These are phyloP conservation scores for Jimgerdemannia lactiflua DNA, from an alignment of 192 early-diverging fungal genomes.

Conservation along the genomic window DNA sequence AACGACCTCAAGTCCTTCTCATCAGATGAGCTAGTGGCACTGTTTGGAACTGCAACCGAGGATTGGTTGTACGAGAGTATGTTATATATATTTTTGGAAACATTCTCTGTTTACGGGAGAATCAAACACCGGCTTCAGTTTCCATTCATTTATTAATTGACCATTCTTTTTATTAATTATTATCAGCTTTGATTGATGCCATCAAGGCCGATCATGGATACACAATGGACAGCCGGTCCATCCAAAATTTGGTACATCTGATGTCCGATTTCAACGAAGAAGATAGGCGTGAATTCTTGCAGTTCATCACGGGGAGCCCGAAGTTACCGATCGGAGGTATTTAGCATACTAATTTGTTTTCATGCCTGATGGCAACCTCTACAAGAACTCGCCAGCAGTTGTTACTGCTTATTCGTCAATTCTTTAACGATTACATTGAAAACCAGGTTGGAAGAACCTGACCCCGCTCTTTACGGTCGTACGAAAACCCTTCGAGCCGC, in stretches of 20 bases:
- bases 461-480: slow-evolving; percentile 86
- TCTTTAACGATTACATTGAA: too few species aligned
- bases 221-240: slow-evolving; percentile 59
- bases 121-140: too few species aligned
- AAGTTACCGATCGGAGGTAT: slow-evolving; percentile 85
- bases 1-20: slow-evolving; percentile 67
- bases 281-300: slow-evolving; percentile 75
- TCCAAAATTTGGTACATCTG: slow-evolving; percentile 63
- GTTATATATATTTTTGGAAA: slow-evolving; percentile 2
- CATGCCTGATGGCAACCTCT: too few species aligned
- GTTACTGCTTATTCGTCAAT: too few species aligned
- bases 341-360: too few species aligned
- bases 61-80: slow-evolving; percentile 74
- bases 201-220: slow-evolving; percentile 90
- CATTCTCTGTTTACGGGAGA: too few species aligned
- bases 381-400: too few species aligned
- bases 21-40: slow-evolving; percentile 62
- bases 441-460: slow-evolving; percentile 71
- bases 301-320: slow-evolving; percentile 89
- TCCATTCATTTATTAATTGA: too few species aligned
- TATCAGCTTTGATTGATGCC: slow-evolving; percentile 55
- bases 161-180: slow-evolving; percentile 8
- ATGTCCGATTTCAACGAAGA: slow-evolving; percentile 59
- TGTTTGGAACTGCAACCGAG: slow-evolving; percentile 68
- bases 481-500: slow-evolving; percentile 67